These are phyloP conservation scores for Musa acuminata DNA, from an alignment of 176 grass and related monocot genomes.

Conservation along the genomic window DNA sequence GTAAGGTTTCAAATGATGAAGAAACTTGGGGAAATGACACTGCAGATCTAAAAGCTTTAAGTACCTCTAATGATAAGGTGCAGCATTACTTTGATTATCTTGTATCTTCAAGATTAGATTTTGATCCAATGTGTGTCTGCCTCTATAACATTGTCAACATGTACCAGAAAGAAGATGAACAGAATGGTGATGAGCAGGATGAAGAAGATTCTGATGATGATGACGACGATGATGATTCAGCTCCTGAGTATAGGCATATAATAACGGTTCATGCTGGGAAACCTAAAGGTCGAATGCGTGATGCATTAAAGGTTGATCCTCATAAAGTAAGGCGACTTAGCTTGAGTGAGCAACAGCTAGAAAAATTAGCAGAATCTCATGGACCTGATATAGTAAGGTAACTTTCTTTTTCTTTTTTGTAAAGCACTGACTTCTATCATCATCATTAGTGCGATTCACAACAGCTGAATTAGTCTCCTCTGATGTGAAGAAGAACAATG, in stretches of 20 bases:
- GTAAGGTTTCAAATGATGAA: constrained; percentile 4
- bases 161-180: constrained; percentile 25
- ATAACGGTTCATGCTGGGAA: constrained; percentile 51
- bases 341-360: constrained; percentile 56
- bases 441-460: background rate
- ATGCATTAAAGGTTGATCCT: constrained; percentile 42
- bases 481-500: background rate
- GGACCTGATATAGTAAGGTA: constrained; percentile 51
- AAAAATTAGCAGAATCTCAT: constrained; percentile 43
- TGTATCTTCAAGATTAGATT: background rate
- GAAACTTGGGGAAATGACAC: constrained; percentile 61
- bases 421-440: background rate
- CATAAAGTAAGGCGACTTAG: constrained; percentile 41
- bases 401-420: background rate
- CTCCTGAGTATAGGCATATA: constrained; percentile 48
- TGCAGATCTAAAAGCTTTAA: constrained; percentile 18
- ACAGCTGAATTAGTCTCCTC: background rate
- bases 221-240: constrained; percentile 5
- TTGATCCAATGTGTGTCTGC: background rate
- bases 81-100: background rate
- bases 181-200: constrained; percentile 19
- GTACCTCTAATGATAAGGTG: background rate
- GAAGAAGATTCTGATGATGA: constrained; percentile 29
- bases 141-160: background rate
- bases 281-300: constrained; percentile 50